phyloP scores from a whole-genome alignment of 2,329 filamentous ascomycete species.

The Stagonosporopsis cucurbitacearum region DNA sequence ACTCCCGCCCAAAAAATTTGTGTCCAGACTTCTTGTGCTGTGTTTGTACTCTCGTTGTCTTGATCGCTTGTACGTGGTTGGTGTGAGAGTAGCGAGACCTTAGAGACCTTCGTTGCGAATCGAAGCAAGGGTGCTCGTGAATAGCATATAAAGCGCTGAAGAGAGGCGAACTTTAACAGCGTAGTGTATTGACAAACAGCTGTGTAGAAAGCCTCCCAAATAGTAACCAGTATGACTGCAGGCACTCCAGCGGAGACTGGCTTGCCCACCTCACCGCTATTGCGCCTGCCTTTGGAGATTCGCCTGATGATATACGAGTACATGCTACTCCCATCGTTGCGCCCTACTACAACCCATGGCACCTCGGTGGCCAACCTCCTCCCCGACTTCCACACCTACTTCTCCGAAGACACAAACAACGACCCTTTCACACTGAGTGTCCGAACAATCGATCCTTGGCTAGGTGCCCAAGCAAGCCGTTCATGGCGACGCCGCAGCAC shows the following conservation, averaged over 20 bases:
- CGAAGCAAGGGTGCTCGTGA: constrained; percentile 13
- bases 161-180: background rate
- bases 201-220: constrained; percentile 1
- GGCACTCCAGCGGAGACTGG: constrained; percentile 1
- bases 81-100: constrained; percentile 7
- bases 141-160: constrained; percentile 1
- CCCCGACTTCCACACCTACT: constrained; percentile 53
- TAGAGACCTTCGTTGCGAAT: constrained; percentile 6
- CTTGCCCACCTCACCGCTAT: constrained; percentile 42
- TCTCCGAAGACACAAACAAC: constrained; percentile 39
- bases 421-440: constrained; percentile 50
- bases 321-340: constrained; percentile 51
- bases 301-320: constrained; percentile 55
- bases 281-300: constrained; percentile 56
- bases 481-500: constrained; percentile 46
- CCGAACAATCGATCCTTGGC: constrained; percentile 53
- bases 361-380: constrained; percentile 44
- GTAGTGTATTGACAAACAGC: background rate
- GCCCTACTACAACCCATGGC: constrained; percentile 35
- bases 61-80: constrained; percentile 6
- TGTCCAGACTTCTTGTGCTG: constrained; percentile 2
- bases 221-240: constrained; percentile 5
- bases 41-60: constrained; percentile 10
- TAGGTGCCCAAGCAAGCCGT: constrained; percentile 29
- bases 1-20: constrained; percentile 14